Base-by-base conservation (phyloP, 345 rosid genomes). In the Salix dunnii region DNA sequence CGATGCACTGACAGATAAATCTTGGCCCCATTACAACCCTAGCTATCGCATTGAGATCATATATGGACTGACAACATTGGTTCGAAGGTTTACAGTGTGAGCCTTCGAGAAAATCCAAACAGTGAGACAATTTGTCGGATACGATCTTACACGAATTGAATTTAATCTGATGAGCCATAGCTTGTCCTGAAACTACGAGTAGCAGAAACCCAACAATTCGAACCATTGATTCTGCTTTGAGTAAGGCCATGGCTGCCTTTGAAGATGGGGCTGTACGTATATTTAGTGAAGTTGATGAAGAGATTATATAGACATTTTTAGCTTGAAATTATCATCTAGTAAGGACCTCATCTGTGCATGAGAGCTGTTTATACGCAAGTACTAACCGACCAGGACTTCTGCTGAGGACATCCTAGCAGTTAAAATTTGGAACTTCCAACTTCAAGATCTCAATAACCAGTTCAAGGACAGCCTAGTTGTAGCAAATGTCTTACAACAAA, bases 81-180 rank as follows among this genome's bases (percentile, higher is more conserved):
- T 16, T 6, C 9, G 67, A 74, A 3, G 88, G 88, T 67, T 83
- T 76, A 23, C 68, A 74, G 74, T 2, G 67, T 40, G 35, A 35
- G 0, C 89, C 91, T 48, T 71, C 76, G 17, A 86, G 86, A 71
- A 80, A 88, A 18, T 80, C 81, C 30, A 86, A 77, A 74, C 89
- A 88, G 42, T 81, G 79, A 21, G 86, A 77, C 38, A 88, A 82
- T 51, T 78, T 77, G n/a, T 78, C 83, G 25, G 5, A 61, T n/a
- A 61, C 16, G 30, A 30, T 42, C 46, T 42, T 42, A 0, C 46
- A 42, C 14, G 12, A 42, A 42, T 42, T 3, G 46, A 42, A 42
- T 12, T 2, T 42, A 12, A 42, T 1, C 46, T 42, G 46, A 42
- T 42, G 46, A 42, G 4, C 46, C 46, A 42, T 42, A 42, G 16